Evolutionary conservation across 345 rosid genomes (phyloP).

Genomic region (Pistacia integerrima): DNA sequence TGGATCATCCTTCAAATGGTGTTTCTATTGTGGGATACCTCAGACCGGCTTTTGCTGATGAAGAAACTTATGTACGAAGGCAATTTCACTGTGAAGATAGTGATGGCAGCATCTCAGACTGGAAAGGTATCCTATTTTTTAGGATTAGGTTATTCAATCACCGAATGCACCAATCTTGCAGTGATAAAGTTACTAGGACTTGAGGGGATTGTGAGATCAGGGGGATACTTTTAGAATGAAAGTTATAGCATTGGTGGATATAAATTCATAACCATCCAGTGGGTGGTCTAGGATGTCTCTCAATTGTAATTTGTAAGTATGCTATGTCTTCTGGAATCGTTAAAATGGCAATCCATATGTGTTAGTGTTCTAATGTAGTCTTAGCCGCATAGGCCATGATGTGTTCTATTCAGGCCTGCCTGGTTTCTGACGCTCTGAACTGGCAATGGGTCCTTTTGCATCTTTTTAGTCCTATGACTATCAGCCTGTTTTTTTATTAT

Average conservation of each 20-base stretch:
- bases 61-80: slow-evolving; percentile 71
- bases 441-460: background rate
- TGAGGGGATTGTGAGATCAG: background rate
- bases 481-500: background rate
- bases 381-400: background rate
- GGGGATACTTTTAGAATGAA: background rate
- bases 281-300: background rate
- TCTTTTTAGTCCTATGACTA: background rate
- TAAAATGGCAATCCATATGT: background rate
- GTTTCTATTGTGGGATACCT: slow-evolving; percentile 86
- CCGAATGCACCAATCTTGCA: background rate
- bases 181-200: slow-evolving; percentile 4
- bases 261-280: background rate
- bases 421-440: background rate
- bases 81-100: slow-evolving; percentile 58
- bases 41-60: slow-evolving; percentile 78
- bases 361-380: background rate
- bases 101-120: slow-evolving; percentile 54
- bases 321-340: background rate
- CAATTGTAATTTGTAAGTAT: background rate
- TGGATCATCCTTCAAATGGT: slow-evolving; percentile 88
- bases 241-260: background rate
- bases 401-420: background rate
- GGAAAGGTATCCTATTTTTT: slow-evolving; percentile 55
- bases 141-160: background rate